Evolutionary conservation across 2,329 filamentous ascomycete genomes (phyloP).

Genomic region (Rugonectria rugulosa): DNA sequence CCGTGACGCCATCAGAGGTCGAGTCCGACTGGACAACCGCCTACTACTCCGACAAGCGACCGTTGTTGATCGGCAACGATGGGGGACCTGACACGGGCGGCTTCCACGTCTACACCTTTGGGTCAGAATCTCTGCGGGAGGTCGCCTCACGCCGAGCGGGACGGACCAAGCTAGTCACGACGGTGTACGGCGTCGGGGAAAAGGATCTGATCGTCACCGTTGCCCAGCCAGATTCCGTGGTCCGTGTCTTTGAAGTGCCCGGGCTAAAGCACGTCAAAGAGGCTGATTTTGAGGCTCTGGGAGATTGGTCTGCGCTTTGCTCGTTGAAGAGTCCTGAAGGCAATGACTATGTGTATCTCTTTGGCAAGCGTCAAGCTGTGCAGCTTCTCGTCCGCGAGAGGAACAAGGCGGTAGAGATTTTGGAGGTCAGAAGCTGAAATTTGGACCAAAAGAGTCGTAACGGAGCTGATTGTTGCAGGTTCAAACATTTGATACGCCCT

Average conservation of each 20-base stretch:
- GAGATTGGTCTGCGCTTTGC: constrained; percentile 58
- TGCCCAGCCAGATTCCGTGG: constrained; percentile 51
- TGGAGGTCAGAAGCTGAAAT: constrained; percentile 41
- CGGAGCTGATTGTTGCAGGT: constrained; percentile 38
- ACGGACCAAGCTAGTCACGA: constrained; percentile 54
- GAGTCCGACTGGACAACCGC: constrained; percentile 52
- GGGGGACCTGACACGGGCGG: constrained; percentile 53
- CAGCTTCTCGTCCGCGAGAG: constrained; percentile 48
- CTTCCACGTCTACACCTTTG: constrained; percentile 48
- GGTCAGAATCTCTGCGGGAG: constrained; percentile 42
- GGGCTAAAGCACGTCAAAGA: constrained; percentile 41
- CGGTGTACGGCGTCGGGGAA: constrained; percentile 46
- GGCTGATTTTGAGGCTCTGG: constrained; percentile 46
- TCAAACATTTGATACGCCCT: constrained; percentile 51
- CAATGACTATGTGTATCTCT: constrained; percentile 54
- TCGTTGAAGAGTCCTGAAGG: constrained; percentile 51
- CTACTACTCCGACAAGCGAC: constrained; percentile 46
- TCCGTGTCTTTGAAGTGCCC: constrained; percentile 49
- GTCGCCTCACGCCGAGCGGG: constrained; percentile 46
- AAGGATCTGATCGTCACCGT: constrained; percentile 51
- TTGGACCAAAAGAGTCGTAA: neutral
- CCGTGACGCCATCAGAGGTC: constrained; percentile 44
- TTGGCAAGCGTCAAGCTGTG: constrained; percentile 51
- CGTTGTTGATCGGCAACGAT: constrained; percentile 55
- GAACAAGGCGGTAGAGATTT: constrained; percentile 42